phyloP scores from a whole-genome alignment of 2,329 filamentous ascomycete species.

The Aureobasidium uvarum region DNA sequence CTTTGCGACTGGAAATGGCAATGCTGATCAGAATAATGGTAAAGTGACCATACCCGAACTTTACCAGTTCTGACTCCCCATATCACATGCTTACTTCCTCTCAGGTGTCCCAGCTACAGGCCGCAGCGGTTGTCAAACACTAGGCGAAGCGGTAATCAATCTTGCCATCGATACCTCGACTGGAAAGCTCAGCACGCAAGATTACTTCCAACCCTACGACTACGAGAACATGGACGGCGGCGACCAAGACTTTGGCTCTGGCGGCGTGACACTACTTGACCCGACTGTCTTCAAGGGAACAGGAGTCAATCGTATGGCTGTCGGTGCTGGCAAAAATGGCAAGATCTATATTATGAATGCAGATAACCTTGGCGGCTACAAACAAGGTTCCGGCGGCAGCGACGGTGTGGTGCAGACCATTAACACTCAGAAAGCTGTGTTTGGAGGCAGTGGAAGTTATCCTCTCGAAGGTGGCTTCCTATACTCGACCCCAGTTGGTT shows the following conservation, averaged over 20 bases:
- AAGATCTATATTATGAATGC: background rate
- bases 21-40: background rate
- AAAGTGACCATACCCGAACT: background rate
- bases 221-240: conserved; percentile 52
- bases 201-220: conserved; percentile 58
- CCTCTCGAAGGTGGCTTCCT: background rate
- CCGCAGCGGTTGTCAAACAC: background rate
- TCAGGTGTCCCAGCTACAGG: background rate
- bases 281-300: background rate
- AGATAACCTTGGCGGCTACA: background rate
- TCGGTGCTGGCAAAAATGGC: background rate
- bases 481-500: background rate
- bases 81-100: background rate
- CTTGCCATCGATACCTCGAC: conserved; percentile 26
- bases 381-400: background rate
- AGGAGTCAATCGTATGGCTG: background rate
- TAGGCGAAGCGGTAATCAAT: background rate
- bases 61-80: no score
- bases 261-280: conserved; percentile 15
- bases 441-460: background rate
- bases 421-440: background rate
- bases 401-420: background rate
- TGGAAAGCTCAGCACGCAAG: conserved; percentile 49
- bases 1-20: background rate
- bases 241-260: conserved; percentile 50